Evolutionary conservation across 257 asterid species (phyloP), one percentile per base, ranked within the genome.

Genomic region (Nicotiana paniculata): DNA sequence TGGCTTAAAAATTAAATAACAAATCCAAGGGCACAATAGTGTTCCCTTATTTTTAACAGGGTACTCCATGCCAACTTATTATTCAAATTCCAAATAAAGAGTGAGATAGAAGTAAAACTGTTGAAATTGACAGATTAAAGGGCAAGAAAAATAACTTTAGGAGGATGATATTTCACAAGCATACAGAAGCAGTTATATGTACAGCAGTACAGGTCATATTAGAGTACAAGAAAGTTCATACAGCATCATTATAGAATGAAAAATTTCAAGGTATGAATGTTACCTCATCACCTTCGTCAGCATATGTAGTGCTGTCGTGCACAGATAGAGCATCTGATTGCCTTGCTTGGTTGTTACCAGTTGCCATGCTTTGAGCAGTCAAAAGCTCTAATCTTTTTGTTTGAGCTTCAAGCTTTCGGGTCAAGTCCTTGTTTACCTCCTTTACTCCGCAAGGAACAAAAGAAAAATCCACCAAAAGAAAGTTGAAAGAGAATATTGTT

Each of bases 231-330:
- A 75, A 51, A 43, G 43, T 51, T 75, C 80, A 75, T 3, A 15
- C 3, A 26, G 3, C 21, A 74, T n/a, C 2, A 1, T 51, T 7
- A 13, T 26, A 26, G 43, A 24, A 75, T 75, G 79, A 48, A 24
- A 17, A 13, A 16, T 75, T 74, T 75, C 62, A 51, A 3, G 17
- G 26, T 26, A 51, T 3, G 62, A 51, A 28, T 10, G 12, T 53
- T 88, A 96, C 99, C 99, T 96, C 98, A 83, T 96, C 99, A 48
- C 99, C 99, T 91, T 96, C 99, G 84, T 96, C 99, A 64, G 98
- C 98, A 86, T 94, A 92, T 26, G 91, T 24, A 18, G 82, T 79
- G 63, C 46, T 51, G 83, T 82, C 88, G 51, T 88, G 98, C 33
- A 80, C 88, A 80, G 82, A 39, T 55, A 55, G 66, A 57, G 66